phyloP scores from a whole-genome alignment of 75 land plant genomes.

The Isoetes taiwanensis region DNA sequence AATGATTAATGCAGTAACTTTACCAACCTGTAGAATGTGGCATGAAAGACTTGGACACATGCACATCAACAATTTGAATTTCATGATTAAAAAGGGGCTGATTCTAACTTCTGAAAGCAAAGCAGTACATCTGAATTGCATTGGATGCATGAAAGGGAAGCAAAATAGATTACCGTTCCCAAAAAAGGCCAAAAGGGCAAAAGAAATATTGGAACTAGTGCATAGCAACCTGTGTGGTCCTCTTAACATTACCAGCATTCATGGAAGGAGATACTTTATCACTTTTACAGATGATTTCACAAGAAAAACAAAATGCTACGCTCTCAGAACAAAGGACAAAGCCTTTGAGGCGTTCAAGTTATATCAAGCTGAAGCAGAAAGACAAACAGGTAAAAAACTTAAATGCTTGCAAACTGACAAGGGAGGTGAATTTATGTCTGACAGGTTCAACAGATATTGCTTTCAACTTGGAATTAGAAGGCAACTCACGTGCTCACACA shows the following conservation, averaged over 20 bases:
- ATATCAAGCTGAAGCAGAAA: slow-evolving; percentile 9
- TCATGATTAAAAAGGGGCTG: too few species aligned
- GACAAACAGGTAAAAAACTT: not conserved
- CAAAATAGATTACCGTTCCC: too few species aligned
- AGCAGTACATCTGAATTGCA: too few species aligned
- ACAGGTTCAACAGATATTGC: slow-evolving; percentile 5
- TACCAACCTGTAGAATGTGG: too few species aligned
- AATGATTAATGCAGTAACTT: too few species aligned
- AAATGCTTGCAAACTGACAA: slow-evolving; percentile 10
- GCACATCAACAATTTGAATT: too few species aligned
- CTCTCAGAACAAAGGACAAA: not conserved
- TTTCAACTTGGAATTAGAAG: slow-evolving; percentile 7
- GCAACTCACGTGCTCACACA: too few species aligned
- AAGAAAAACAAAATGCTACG: not conserved
- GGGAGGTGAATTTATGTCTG: slow-evolving; percentile 19
- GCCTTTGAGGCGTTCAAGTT: not conserved
- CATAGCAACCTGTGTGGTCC: slow-evolving; percentile 18
- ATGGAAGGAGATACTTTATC: slow-evolving; percentile 13
- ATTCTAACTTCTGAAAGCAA: too few species aligned
- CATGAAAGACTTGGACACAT: too few species aligned
- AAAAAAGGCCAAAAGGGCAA: too few species aligned
- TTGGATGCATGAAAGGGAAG: too few species aligned
- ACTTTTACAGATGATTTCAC: slow-evolving; percentile 13
- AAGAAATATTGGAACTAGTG: slow-evolving; percentile 9
- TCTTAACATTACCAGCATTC: not conserved